phyloP scores from a whole-genome alignment of 1,284 basidiomycete genomes.

The Xerocomus minutiporus region DNA sequence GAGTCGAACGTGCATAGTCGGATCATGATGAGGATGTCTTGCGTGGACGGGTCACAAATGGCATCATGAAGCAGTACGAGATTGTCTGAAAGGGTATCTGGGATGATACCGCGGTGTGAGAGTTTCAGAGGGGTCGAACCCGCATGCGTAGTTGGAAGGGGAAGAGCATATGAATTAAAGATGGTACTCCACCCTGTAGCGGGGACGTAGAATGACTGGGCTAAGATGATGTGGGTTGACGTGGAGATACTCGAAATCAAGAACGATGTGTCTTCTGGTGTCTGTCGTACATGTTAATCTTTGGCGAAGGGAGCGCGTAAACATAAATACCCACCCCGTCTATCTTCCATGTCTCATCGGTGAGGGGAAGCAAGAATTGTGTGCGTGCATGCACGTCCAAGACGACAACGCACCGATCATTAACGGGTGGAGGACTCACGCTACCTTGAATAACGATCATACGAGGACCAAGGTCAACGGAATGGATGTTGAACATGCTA shows the following conservation, averaged over 20 bases:
- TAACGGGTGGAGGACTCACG: background rate
- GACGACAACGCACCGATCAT: slow-evolving; percentile 3
- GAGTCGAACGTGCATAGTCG: background rate
- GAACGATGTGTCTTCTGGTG: background rate
- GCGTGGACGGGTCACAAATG: slow-evolving; percentile 6
- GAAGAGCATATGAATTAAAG: slow-evolving; percentile 14
- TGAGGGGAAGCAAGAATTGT: background rate
- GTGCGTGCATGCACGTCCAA: slow-evolving; percentile 15
- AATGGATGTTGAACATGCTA: background rate
- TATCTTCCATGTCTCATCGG: background rate
- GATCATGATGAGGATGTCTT: slow-evolving; percentile 12
- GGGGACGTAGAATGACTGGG: slow-evolving; percentile 5
- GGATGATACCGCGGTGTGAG: slow-evolving; percentile 12
- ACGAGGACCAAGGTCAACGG: slow-evolving; percentile 17
- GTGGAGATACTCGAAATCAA: slow-evolving; percentile 11
- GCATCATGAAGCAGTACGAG: slow-evolving; percentile 11
- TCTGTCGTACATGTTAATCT: background rate
- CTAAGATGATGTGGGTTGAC: slow-evolving; percentile 20
- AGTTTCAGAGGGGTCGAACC: background rate
- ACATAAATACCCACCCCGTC: slow-evolving; percentile 1
- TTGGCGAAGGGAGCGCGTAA: background rate
- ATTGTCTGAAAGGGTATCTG: background rate
- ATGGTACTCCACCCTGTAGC: slow-evolving; percentile 10
- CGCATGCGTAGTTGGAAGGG: background rate
- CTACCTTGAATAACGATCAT: slow-evolving; percentile 9